Base-by-base conservation (phyloP, 2,329 filamentous ascomycete genomes). In the Epichloe bromicola region DNA sequence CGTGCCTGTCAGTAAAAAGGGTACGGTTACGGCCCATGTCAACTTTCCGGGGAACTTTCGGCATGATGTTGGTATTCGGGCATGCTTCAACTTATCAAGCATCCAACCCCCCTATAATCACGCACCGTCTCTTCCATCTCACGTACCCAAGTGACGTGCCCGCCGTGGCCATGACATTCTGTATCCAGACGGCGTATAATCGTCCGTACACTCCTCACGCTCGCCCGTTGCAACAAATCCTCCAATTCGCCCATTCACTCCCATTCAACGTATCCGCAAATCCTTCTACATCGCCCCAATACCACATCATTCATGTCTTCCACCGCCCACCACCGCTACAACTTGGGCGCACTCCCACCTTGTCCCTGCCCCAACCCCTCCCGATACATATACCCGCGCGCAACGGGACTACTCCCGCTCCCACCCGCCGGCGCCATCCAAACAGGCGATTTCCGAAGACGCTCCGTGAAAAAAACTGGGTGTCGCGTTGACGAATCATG, bases 391-490 rank as follows among this genome's bases (percentile, higher is more conserved):
- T 84, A 84, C 1, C 80, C 80, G 41, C 75, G 68, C 17, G 78
- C 78, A 3, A 82, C 74, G 0, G 80, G 80, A 54, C 64, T 80
- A 23, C 12, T 50, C 6, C 36, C 46, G 3, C 12, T 50, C 6
- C 36, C 46, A 8, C 10, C 12, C 23, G 11, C 58, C 6, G 54
- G 50, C 23, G 59, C 60, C 53, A 56, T 53, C 40, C 52, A 58
- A 20, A 74, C 69, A 5, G 80, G 75, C 3, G 76, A 72, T 58
- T 74, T 78, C 52, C 75, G 76, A 48, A 87, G 67, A 48, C 74
- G 73, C 33, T 78, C 71, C 0, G 84, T 85, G 68, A 89, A 88
- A 67, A 90, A 90, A 1, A 88, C 85, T 0, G 86, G 86, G 57
- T 90, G 86, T 26, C 78, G 70, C 39, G 72, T 73, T 1, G 85